Evolutionary conservation across 352 stramenopile genomes (phyloP), one percentile per base, ranked within the genome.

Genomic region (Phytophthora lateralis): DNA sequence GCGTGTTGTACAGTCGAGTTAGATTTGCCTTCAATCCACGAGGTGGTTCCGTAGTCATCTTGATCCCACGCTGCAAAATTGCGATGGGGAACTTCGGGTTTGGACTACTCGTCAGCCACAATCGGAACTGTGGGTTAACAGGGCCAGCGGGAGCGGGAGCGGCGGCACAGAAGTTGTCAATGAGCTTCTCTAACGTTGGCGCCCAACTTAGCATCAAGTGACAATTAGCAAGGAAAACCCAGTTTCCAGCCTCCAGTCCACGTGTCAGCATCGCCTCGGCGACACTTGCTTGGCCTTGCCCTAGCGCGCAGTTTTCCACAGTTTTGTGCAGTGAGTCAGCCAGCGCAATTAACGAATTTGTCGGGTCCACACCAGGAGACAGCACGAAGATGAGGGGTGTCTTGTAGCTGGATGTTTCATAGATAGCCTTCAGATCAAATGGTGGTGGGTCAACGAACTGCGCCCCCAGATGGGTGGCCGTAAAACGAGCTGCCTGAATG

Each of bases 161-260:
- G 3, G 80, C 66, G 0, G 83, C 65, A 54, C 88, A 96, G 26
- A 91, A 96, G 30, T 86, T 91, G 55, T 97, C 89, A 54, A 97
- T 96, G 10, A 98, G 86, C 49, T 98, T 98, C 69, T 99, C 96
- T 1, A 99, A 73, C 24, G 88, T 91, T 17, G 91, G 89, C 30
- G 98, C 91, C 96, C 96, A 99, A 29, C 88, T 98, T 1, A 98
- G 73, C 88, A 98, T 98, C 55, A 99, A 74, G 56, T 99, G 96
- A 55, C 96, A 99, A 67, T 99, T 99, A 0, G 93, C 90, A 10
- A 99, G 71, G 58, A 99, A 98, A 11, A 98, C 91, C 96, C 96
- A 99, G 58, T 88, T 92, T 8, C 96, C 96, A 18, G 78, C 73
- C 14, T 88, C 81, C 0, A 98, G 43, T 2, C 88, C 95, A 15